Conservation (phyloP, 2,329 filamentous ascomycete genomes). For the Biscogniauxia mediterranea region DNA sequence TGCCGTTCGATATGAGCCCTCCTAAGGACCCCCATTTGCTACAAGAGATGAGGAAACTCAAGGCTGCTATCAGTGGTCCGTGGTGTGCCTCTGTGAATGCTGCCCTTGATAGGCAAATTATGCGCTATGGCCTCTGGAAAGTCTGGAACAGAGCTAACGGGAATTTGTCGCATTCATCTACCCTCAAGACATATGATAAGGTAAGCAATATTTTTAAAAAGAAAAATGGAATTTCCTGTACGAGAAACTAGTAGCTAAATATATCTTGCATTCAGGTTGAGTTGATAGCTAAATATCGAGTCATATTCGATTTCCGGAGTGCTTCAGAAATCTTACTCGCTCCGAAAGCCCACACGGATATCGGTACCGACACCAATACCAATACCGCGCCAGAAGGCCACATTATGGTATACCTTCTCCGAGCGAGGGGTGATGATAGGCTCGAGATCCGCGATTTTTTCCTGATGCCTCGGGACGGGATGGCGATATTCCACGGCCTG, state of each 20-base stretch:
- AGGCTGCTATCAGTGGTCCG: neutral
- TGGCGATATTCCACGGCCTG: slow-evolving; percentile 1
- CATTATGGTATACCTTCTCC: neutral
- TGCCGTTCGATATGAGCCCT: neutral
- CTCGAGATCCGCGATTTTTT: neutral
- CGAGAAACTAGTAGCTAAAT: neutral
- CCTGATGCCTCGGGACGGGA: neutral
- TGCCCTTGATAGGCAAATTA: neutral
- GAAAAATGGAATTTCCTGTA: neutral
- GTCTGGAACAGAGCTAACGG: neutral
- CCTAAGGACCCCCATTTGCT: neutral
- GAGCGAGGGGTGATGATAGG: neutral
- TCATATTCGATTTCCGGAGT: slow-evolving; percentile 1
- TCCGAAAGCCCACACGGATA: too few species aligned
- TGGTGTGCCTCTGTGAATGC: neutral
- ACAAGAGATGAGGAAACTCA: neutral
- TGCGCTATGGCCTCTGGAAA: neutral
- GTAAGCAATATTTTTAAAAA: slow-evolving; percentile 5
- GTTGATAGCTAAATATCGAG: slow-evolving; percentile 8
- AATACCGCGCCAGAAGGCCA: neutral
- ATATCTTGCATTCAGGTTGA: slow-evolving; percentile 3
- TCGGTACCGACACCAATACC: too few species aligned
- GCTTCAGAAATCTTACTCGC: too few species aligned
- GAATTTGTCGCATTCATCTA: slow-evolving; percentile 1
- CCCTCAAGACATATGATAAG: slow-evolving; percentile 17